A percentile compares a stretch with the other conserved stretches of the same genome.
phyloP scores from a whole-genome alignment of 2,329 filamentous ascomycete species.

The Eutypa lata region DNA sequence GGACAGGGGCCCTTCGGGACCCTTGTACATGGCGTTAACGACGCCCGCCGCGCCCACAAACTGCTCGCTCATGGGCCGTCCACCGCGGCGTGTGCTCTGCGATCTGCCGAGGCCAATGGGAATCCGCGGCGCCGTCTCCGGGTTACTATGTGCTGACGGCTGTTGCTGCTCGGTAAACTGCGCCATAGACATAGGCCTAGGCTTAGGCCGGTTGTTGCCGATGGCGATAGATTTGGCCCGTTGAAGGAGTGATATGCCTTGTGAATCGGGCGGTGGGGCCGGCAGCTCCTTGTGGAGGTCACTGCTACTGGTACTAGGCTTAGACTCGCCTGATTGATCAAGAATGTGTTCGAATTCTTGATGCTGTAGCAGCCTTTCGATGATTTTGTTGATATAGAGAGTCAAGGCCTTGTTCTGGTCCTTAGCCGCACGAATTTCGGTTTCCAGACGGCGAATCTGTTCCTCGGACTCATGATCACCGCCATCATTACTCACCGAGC shows the following conservation, averaged over 20 bases:
- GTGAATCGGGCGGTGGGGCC: conserved; percentile 60
- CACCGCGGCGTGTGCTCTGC: conserved; percentile 48
- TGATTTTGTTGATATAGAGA: conserved; percentile 98
- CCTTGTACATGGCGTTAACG: conserved; percentile 87
- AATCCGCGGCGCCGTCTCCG: conserved; percentile 72
- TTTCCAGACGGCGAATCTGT: conserved; percentile 67
- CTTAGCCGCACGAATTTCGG: conserved; percentile 74
- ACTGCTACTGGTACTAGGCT: conserved; percentile 33
- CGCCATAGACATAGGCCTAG: conserved; percentile 54
- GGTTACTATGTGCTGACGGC: conserved; percentile 55
- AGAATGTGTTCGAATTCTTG: conserved; percentile 94
- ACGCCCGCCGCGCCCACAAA: conserved; percentile 63
- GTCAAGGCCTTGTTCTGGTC: conserved; percentile 97
- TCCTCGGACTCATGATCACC: conserved; percentile 56
- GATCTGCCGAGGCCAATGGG: conserved; percentile 60
- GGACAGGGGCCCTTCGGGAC: conserved; percentile 62
- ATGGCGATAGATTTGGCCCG: conserved; percentile 60
- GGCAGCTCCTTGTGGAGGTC: conserved; percentile 83
- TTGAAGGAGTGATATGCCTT: conserved; percentile 53
- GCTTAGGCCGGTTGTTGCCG: conserved; percentile 40
- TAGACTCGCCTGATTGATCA: conserved; percentile 69
- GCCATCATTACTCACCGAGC: conserved; percentile 61
- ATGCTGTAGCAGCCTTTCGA: conserved; percentile 89
- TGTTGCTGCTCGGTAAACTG: conserved; percentile 16
- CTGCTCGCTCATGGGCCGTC: conserved; percentile 62